Base-by-base conservation (phyloP, 805 yeast species). In the Saccharomycopsis sp. region DNA sequence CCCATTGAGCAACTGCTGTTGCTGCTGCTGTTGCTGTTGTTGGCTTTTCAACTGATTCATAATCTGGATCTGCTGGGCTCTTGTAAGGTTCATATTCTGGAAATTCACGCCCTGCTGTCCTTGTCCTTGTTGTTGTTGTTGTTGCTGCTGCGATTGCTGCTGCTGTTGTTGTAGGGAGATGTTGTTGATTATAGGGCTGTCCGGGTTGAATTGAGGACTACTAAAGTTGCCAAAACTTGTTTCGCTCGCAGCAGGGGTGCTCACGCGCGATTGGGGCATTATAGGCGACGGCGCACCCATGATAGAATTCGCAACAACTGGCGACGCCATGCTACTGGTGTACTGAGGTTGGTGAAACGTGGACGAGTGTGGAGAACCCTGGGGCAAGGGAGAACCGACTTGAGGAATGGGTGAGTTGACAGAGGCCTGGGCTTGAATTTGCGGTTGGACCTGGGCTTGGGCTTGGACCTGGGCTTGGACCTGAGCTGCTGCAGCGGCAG, bases 221-320 rank as follows among this genome's bases (percentile, higher is more conserved):
- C n/a, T n/a, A 20, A 41, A 41, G 5, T 30, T 37, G 19, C 21
- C 20, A 16, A 41, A 41, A 25, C 30, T 37, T 13, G 41, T 36
- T 21, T 36, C 41, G 21, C 36, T 36, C 12, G 37, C 31, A 10
- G 5, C 36, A 4, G 45, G 45, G 10, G 45, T 41, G 19, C 34
- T 18, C 3, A 38, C 27, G 9, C 44, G 29, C 5, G 36, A 30
- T 25, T 25, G 29, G n/a, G 29, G 29, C 18, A 41, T 13, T 5
- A 21, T 23, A 16, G 44, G 44, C 6, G 43, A 40, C 13, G 25
- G 4, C 5, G 26, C 29, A 6, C 7, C 25, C 5, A 38, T 23
- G 18, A 8, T 20, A 19, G 43, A 15, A 4, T 32, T 32, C 17
- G 6, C 20, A 16, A 32, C 20, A n/a, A 32, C 13, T 17, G 35